phyloP scores from a whole-genome alignment of 352 stramenopile species.

The Globisporangium yorkense region DNA sequence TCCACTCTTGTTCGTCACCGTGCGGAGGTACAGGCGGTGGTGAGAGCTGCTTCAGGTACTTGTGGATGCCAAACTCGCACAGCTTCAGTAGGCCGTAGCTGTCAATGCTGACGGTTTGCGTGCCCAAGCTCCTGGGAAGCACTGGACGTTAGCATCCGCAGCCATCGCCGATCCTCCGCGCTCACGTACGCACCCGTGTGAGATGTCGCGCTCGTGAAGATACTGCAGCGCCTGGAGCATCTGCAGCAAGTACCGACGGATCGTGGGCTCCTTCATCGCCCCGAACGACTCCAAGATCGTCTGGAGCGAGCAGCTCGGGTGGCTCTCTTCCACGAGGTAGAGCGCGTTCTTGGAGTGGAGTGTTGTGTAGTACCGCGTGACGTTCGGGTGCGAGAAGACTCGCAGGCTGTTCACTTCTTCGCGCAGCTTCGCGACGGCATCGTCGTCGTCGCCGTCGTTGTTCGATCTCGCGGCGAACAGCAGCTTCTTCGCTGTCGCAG shows the following conservation, averaged over 20 bases:
- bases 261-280: conserved; percentile 63
- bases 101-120: conserved; percentile 54
- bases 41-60: conserved; percentile 3
- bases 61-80: conserved; percentile 38
- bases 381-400: conserved; percentile 37
- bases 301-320: conserved; percentile 37
- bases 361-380: conserved; percentile 30
- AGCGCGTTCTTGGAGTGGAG: conserved; percentile 26
- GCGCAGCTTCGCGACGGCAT: conserved; percentile 12
- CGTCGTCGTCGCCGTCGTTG: not conserved
- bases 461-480: not conserved
- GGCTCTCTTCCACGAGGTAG: conserved; percentile 29
- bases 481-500: conserved; percentile 15
- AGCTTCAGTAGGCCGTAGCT: conserved; percentile 51
- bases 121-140: conserved; percentile 25
- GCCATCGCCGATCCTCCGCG: not conserved
- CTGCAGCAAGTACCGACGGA: conserved; percentile 61
- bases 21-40: not conserved
- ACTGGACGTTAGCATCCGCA: not conserved
- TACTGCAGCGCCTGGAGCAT: conserved; percentile 42
- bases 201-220: conserved; percentile 38
- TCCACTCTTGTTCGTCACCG: conserved; percentile 16
- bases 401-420: conserved; percentile 31
- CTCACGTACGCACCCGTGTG: conserved; percentile 33
- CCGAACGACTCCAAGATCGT: conserved; percentile 69